Evolutionary conservation across 2,329 filamentous ascomycete genomes (phyloP).

Genomic region (Penicillium glabrum): DNA sequence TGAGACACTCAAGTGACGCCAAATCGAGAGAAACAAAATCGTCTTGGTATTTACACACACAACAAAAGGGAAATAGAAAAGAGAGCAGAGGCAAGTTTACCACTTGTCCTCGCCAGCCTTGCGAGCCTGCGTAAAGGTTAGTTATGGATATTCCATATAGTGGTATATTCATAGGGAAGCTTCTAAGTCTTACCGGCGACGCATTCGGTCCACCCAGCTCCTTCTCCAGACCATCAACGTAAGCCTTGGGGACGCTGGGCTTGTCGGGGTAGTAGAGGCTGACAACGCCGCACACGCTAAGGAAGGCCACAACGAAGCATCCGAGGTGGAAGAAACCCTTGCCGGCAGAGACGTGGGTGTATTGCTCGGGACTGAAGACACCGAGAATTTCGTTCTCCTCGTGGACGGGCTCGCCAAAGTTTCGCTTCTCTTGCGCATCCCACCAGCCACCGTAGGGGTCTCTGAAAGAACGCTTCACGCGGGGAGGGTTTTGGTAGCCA

Average conservation of each 20-base stretch:
- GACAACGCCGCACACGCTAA: slow-evolving; percentile 67
- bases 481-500: slow-evolving; percentile 50
- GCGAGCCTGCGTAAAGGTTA: slow-evolving; percentile 34
- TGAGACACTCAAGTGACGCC: slow-evolving; percentile 31
- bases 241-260: slow-evolving; percentile 67
- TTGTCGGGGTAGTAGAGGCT: slow-evolving; percentile 71
- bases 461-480: slow-evolving; percentile 84
- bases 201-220: slow-evolving; percentile 73
- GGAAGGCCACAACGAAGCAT: slow-evolving; percentile 63
- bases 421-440: slow-evolving; percentile 95
- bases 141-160: not conserved
- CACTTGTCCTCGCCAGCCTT: slow-evolving; percentile 39
- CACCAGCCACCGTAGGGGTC: slow-evolving; percentile 94
- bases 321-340: slow-evolving; percentile 70
- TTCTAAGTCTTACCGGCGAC: slow-evolving; percentile 52
- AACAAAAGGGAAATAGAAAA: slow-evolving; percentile 22
- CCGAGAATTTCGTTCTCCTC: slow-evolving; percentile 94
- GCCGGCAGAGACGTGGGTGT: slow-evolving; percentile 75
- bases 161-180: slow-evolving; percentile 35
- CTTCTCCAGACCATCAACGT: slow-evolving; percentile 66
- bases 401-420: slow-evolving; percentile 94
- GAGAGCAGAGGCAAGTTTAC: slow-evolving; percentile 25
- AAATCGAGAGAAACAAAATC: slow-evolving; percentile 32
- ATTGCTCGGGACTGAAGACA: slow-evolving; percentile 84
- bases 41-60: slow-evolving; percentile 44